A percentile compares a stretch with the other conserved stretches of the same genome.
These are phyloP conservation scores for Artemisia argyi DNA, from an alignment of 129 eudicot genomes.

Conservation along the genomic window DNA sequence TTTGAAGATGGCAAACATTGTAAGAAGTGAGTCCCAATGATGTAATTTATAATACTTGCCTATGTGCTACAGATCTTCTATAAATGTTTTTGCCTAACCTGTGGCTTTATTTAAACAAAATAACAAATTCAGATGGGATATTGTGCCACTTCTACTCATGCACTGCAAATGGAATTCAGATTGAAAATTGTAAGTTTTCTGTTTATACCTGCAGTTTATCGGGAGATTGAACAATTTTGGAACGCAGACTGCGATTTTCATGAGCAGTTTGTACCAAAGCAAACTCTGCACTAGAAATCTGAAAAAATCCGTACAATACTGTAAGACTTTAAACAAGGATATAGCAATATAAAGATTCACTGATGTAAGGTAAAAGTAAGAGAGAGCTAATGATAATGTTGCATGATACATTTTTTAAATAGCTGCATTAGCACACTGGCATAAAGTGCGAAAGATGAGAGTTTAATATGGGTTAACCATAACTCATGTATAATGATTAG, in stretches of 20 bases:
- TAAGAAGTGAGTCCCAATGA: background rate
- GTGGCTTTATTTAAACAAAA: no score
- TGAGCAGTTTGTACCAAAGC: slow-evolving; percentile 75
- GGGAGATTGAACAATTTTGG: slow-evolving; percentile 94
- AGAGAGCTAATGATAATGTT: no score
- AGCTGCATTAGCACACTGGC: no score
- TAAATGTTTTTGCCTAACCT: background rate
- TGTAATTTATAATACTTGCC: slow-evolving; percentile 14
- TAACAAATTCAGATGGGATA: background rate
- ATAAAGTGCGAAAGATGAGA: background rate
- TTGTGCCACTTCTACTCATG: background rate
- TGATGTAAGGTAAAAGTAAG: no score
- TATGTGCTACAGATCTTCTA: slow-evolving; percentile 3
- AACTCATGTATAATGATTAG: background rate
- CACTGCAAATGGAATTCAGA: background rate
- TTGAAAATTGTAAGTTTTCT: background rate
- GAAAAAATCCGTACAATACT: slow-evolving; percentile 7
- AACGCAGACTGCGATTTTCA: slow-evolving; percentile 78
- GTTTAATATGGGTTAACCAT: slow-evolving; percentile 1
- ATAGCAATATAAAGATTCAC: background rate
- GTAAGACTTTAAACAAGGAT: slow-evolving; percentile 18
- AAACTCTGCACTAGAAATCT: slow-evolving; percentile 82
- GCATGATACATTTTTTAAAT: no score
- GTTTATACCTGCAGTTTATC: slow-evolving; percentile 82
- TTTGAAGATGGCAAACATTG: background rate